Percentiles rank a stretch among this genome's conserved stretches.
phyloP scores from a whole-genome alignment of 1,284 basidiomycete species.

The Takashimella koratensis region DNA sequence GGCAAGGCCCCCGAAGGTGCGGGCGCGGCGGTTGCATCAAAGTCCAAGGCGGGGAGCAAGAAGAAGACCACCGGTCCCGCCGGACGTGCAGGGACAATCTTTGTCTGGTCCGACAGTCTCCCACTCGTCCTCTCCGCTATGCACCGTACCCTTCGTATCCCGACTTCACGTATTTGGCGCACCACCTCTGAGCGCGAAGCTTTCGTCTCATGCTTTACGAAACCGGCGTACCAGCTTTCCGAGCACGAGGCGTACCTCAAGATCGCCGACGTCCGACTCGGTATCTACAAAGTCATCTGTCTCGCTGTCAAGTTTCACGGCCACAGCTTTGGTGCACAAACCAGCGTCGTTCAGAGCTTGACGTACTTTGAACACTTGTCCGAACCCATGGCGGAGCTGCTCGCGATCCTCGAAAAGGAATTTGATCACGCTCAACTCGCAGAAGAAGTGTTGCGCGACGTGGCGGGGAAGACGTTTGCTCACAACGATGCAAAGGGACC shows the following conservation, averaged over 20 bases:
- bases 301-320: slow-evolving; percentile 86
- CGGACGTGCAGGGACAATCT: slow-evolving; percentile 44
- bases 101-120: slow-evolving; percentile 77
- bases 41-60: slow-evolving; percentile 56
- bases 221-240: slow-evolving; percentile 77
- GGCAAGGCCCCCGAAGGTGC: slow-evolving; percentile 38
- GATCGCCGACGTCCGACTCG: slow-evolving; percentile 62
- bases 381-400: slow-evolving; percentile 89
- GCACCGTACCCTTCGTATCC: slow-evolving; percentile 66
- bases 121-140: slow-evolving; percentile 65
- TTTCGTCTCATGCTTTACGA: slow-evolving; percentile 78
- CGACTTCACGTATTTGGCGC: slow-evolving; percentile 79
- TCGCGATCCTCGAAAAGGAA: slow-evolving; percentile 73
- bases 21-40: slow-evolving; percentile 15
- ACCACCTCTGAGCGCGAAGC: slow-evolving; percentile 76
- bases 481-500: slow-evolving; percentile 77
- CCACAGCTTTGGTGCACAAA: slow-evolving; percentile 79
- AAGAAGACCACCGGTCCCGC: slow-evolving; percentile 49
- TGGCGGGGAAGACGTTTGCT: slow-evolving; percentile 35
- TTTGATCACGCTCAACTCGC: slow-evolving; percentile 86
- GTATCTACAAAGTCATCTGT: slow-evolving; percentile 85
- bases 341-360: slow-evolving; percentile 83
- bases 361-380: slow-evolving; percentile 93
- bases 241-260: slow-evolving; percentile 91
- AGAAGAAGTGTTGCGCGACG: slow-evolving; percentile 73